A percentile compares a stretch with the other conserved stretches of the same genome.
Conservation (phyloP, 2,329 filamentous ascomycete genomes). For the Aureobasidium sp. region DNA sequence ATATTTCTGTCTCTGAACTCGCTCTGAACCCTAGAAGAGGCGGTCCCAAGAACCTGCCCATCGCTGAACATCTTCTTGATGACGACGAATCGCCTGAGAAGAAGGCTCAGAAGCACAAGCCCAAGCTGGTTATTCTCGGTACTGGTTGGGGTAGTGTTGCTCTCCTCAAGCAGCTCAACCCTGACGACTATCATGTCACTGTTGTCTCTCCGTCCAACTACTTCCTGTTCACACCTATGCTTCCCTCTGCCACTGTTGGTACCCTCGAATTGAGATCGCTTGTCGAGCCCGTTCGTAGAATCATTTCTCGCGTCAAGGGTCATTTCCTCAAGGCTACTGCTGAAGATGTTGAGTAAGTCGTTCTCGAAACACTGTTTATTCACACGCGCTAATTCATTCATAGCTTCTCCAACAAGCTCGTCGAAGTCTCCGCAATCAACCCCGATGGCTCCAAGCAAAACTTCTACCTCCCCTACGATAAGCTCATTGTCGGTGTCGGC, state of each 20-base stretch:
- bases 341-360: conserved; percentile 61
- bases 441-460: conserved; percentile 60
- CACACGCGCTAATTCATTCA: neutral
- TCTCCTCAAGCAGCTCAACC: conserved; percentile 78
- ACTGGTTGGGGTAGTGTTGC: conserved; percentile 97
- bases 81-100: conserved; percentile 73
- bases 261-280: conserved; percentile 85
- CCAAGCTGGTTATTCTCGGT: conserved; percentile 82
- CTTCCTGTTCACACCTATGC: conserved; percentile 96
- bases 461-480: conserved; percentile 97
- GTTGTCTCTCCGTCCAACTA: conserved; percentile 93
- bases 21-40: conserved; percentile 74
- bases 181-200: conserved; percentile 91
- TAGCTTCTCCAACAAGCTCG: conserved; percentile 72
- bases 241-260: conserved; percentile 92
- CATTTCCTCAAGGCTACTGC: conserved; percentile 86
- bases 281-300: conserved; percentile 84
- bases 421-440: conserved; percentile 74
- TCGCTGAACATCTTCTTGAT: conserved; percentile 78
- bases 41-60: conserved; percentile 90
- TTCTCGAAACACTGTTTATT: fast-evolving
- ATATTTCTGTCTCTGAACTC: conserved; percentile 75
- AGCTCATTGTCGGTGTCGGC: conserved; percentile 85
- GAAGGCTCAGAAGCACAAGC: conserved; percentile 71
- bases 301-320: conserved; percentile 67